Conservation (phyloP, 2,329 filamentous ascomycete genomes). For the Lithohypha guttulata region DNA sequence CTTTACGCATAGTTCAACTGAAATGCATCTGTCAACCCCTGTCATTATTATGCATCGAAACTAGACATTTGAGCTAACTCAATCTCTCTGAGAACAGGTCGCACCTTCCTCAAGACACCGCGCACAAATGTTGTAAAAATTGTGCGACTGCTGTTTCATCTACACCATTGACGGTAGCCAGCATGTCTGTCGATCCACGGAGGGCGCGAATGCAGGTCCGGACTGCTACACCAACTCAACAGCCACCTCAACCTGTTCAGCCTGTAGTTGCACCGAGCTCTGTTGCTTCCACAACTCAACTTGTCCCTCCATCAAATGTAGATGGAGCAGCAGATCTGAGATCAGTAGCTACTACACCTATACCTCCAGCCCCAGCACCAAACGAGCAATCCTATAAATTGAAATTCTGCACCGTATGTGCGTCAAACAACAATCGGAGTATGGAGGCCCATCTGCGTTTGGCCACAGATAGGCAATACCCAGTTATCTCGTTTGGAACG, state of each 20-base stretch:
- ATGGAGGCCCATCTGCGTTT: slow-evolving; percentile 98
- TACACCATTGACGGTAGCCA: too few relatives aligned
- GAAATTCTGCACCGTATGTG: slow-evolving; percentile 97
- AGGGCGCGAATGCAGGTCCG: slow-evolving; percentile 37
- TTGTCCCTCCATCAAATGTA: slow-evolving; percentile 9
- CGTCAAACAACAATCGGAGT: slow-evolving; percentile 97
- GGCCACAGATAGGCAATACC: slow-evolving; percentile 70
- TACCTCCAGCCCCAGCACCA: slow-evolving; percentile 12
- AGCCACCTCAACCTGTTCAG: slow-evolving; percentile 18
- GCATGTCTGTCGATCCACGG: slow-evolving; percentile 42
- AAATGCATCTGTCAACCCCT: not conserved
- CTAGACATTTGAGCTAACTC: not conserved
- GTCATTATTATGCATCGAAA: not conserved
- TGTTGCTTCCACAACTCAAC: slow-evolving; percentile 12
- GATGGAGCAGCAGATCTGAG: slow-evolving; percentile 17
- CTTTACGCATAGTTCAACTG: not conserved
- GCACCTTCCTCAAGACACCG: not conserved
- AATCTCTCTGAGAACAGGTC: not conserved
- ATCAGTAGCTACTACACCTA: slow-evolving; percentile 12
- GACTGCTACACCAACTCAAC: slow-evolving; percentile 30
- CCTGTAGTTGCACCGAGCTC: not conserved
- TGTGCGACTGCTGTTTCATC: too few relatives aligned
- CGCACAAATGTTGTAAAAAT: not conserved
- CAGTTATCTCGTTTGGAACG: slow-evolving; percentile 96
- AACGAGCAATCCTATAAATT: slow-evolving; percentile 63